Evolutionary conservation across 2,329 filamentous ascomycete species (phyloP), one percentile per base, ranked within the genome.

Genomic region (Calonectria hongkongensis): DNA sequence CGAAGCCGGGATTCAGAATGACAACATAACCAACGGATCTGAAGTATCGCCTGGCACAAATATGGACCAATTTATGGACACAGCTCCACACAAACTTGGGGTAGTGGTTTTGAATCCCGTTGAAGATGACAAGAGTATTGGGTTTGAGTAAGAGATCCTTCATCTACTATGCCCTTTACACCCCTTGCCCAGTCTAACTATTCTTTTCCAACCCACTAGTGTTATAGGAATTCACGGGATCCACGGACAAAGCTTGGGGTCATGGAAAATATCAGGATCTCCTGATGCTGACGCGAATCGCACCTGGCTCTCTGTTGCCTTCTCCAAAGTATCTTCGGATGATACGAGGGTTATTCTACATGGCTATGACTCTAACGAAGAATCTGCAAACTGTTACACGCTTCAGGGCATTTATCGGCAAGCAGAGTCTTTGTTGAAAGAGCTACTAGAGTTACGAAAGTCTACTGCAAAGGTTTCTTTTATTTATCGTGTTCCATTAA

Each of bases 171-270:
- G 41, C 15, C 6, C 18, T 45, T n/a, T 21, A 21, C 21, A 21
- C 12, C 18, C 6, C 41, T 45, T 45, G 4, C 13, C 15, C 13
- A 45, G 4, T 45, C 41, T 45, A 56, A 56, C 28, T 4, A 12
- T 30, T 16, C 16, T 56, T 13, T 33, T 30, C 15, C 21, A 18
- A 56, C 21, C 25, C 27, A 9, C 51, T 56, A 64, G 60, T 36
- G 25, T 50, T 15, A 36, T 64, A 15, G 60, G 60, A 4, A 16
- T 64, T 25, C 60, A 64, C n/a, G 60, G 60, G 47, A 30, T 64
- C 7, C 60, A 64, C n/a, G 27, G 56, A 12, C 21, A 43, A 27
- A 43, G 56, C n/a, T 21, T 21, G 27, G 33, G 7, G 15, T 43
- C 56, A 4, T 43, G 56, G 56, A 43, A 27, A 18, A 45, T 13